Base-by-base conservation (phyloP, 805 yeast species). In the Saturnispora gosingensis region DNA sequence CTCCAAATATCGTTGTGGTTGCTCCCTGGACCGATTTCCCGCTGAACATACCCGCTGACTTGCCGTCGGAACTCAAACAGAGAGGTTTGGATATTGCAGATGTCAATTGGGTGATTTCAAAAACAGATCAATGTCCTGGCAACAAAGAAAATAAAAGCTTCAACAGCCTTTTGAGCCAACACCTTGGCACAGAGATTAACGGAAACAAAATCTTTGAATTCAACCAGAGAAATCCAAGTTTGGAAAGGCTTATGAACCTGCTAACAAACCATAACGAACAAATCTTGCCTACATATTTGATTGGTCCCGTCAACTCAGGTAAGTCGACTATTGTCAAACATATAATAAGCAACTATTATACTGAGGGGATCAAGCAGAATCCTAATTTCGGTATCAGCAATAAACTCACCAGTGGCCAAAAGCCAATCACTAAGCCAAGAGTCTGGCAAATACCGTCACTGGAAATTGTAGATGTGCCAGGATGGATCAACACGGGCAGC, bases 231-330 rank as follows among this genome's bases (percentile, higher is more conserved):
- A 30, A 15, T 8, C 30, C 34, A 30, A 18, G 42, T 6, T 11
- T 45, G 11, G 45, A 45, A 15, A 30, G 46, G 30, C 30, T 53
- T 8, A 22, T 51, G n/a, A 18, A 48, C 10, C 46, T 53, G 3
- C 16, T 53, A 22, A 46, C 51, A 27, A 15, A 45, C n/a, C 40
- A 49, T 22, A 44, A 49, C 10, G 35, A 18, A 18, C 24, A 48
- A 6, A 10, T 28, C 2, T 42, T 45, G 16, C 43, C 48, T n/a
- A 52, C 54, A 22, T 66, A 57, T 51, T 55, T 65, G 3, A 54
- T 66, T 15, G 69, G 69, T 2, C 64, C 63, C 43, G 45, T 62
- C 2, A 65, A 66, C 45, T 44, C 64, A 0, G 69, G 69, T 18
- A 66, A 66, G 45, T 52, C 68, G 10, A 44, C 55, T 4, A 45